Evolutionary conservation across 2,329 filamentous ascomycete genomes (phyloP), one percentile per base, ranked within the genome.

Genomic region (Byssoonygena ceratinophila): DNA sequence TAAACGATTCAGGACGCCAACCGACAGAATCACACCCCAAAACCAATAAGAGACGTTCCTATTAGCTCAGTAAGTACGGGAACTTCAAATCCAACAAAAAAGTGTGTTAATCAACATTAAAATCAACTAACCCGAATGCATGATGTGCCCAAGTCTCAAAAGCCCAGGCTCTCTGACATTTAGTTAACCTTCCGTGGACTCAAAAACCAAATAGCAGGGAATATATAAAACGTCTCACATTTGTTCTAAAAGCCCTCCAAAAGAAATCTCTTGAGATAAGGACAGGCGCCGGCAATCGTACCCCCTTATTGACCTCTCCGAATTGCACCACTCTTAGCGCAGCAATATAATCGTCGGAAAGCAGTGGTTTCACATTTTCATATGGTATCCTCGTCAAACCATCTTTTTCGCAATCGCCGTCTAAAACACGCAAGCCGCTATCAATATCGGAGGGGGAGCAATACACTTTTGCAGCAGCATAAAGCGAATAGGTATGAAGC

Each of bases 61-160:
- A 48, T 18, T 8, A 22, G 4, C 11, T 12, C 8, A 5, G 22
- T 49, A 39, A 49, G 46, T 12, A 29, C 4, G 22, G 11, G 14
- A 29, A 8, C 36, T 8, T 4, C n/a, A n/a, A n/a, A n/a, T n/a
- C n/a, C n/a, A n/a, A n/a, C n/a, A n/a, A n/a, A n/a, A n/a, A n/a
- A n/a, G n/a, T n/a, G n/a, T n/a, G n/a, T n/a, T n/a, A 20, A 39
- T 34, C 18, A 27, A 27, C 11, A 18, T 29, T 18, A 34, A 14
- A 34, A 9, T 16, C 47, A 43, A 55, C 65, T 49, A 60, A 71
- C 69, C 69, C 66, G 53, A 66, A 70, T 56, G 61, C 59, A 57
- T 65, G 61, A 57, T 70, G 67, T 1, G 62, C 61, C 63, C 67
- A 66, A 23, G 55, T 59, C 43, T 64, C 64, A 36, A 60, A 64